phyloP scores from a whole-genome alignment of 1,284 basidiomycete genomes.

The Fomitiporia mediterranea region DNA sequence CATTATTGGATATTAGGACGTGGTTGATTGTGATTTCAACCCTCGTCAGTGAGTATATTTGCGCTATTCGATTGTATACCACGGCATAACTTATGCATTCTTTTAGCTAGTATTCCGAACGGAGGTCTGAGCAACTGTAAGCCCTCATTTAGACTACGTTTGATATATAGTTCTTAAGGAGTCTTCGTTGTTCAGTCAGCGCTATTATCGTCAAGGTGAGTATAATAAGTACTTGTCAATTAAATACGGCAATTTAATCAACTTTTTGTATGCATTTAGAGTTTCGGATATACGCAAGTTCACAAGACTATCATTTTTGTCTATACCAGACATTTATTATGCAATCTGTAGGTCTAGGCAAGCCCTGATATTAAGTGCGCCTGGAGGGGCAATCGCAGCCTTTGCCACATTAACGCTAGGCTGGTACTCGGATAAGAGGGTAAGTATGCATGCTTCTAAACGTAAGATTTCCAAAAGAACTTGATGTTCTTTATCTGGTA shows the following conservation, averaged over 20 bases:
- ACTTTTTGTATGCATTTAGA: slow-evolving; percentile 38
- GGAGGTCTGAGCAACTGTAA: slow-evolving; percentile 61
- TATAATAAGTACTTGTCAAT: not conserved
- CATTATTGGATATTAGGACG: slow-evolving; percentile 54
- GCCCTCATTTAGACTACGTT: slow-evolving; percentile 23
- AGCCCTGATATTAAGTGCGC: slow-evolving; percentile 57
- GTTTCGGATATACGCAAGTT: slow-evolving; percentile 60
- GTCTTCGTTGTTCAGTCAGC: slow-evolving; percentile 38
- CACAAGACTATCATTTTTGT: no score
- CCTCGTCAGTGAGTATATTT: slow-evolving; percentile 45
- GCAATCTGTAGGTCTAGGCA: slow-evolving; percentile 45
- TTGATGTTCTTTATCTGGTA: slow-evolving; percentile 24
- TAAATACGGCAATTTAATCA: not conserved
- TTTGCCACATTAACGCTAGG: slow-evolving; percentile 49
- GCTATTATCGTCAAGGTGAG: slow-evolving; percentile 38
- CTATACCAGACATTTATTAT: no score
- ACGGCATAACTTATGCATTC: slow-evolving; percentile 20
- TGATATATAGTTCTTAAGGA: not conserved
- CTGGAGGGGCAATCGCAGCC: slow-evolving; percentile 49
- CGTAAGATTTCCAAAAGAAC: slow-evolving; percentile 1
- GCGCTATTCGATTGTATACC: not conserved
- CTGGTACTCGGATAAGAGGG: slow-evolving; percentile 63
- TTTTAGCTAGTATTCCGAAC: slow-evolving; percentile 55
- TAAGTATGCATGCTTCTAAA: slow-evolving; percentile 22
- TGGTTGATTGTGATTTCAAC: slow-evolving; percentile 60